Evolutionary conservation across 2,329 filamentous ascomycete genomes (phyloP), one percentile per base, ranked within the genome.

Genomic region (Diplodia intermedia): DNA sequence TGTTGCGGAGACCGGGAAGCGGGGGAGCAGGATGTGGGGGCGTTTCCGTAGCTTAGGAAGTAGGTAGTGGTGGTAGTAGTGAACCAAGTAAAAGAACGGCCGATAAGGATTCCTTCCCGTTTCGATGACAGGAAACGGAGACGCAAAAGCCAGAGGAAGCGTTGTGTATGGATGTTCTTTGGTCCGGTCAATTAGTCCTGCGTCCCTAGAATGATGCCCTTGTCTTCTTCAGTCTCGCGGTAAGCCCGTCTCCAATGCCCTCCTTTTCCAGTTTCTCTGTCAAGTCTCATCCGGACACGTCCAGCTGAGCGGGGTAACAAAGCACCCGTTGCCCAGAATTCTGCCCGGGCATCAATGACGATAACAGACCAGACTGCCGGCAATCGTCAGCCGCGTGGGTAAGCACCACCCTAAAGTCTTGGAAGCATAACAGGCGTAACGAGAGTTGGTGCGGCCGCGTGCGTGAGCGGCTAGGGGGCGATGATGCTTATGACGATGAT

Each of bases 301-400:
- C 40, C 40, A 43, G 40, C 6, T 33, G 12, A 14, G 40, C 40
- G 12, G 40, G 15, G n/a, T 47, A 18, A 47, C n/a, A 18, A 47
- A n/a, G 40, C 20, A n/a, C 15, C 40, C n/a, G 9, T 47, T n/a
- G 6, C 8, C n/a, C 40, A 47, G 15, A 8, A 18, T 47, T 47
- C 40, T 47, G 40, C 40, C 40, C n/a, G 40, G 40, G 40, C 40
- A 47, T 47, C 40, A n/a, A 20, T 2, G 1, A 47, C n/a, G 3
- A 18, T 43, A 43, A n/a, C 20, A n/a, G 14, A 50, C 20, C 40
- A 62, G 23, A 50, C 40, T 62, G 57, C 47, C 57, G 57, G 57
- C 57, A 62, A 62, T 50, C 57, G 40, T 62, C 57, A 33, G 40
- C 57, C 57, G 55, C 55, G 57, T 47, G 55, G 38, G 40, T n/a